Percentiles rank a stretch among this genome's conserved stretches.
Conservation (phyloP, 306 rosid species). For the Geum urbanum region DNA sequence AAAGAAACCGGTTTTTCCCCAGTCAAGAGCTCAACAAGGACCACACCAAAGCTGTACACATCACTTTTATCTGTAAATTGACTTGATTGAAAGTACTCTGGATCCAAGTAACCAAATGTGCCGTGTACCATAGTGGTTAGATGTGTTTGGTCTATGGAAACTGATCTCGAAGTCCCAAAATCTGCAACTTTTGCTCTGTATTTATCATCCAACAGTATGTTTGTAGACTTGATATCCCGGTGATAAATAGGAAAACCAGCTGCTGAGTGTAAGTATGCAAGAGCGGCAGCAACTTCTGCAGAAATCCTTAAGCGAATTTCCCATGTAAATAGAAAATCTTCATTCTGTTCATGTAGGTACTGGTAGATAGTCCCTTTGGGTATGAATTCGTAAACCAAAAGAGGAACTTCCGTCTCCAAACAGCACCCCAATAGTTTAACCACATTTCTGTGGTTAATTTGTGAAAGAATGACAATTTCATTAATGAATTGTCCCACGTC, state of each 20-base stretch:
- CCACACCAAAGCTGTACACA: constrained; percentile 27
- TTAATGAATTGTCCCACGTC: constrained; percentile 16
- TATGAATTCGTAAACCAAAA: constrained; percentile 18
- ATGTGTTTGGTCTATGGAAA: constrained; percentile 26
- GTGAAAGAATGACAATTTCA: constrained; percentile 25
- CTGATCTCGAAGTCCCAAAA: constrained; percentile 27
- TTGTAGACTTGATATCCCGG: constrained; percentile 24
- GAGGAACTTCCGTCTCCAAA: constrained; percentile 25
- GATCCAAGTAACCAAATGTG: constrained; percentile 32
- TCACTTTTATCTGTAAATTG: constrained; percentile 29
- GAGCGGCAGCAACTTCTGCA: constrained; percentile 6
- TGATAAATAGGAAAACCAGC: constrained; percentile 24
- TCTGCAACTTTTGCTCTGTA: constrained; percentile 28
- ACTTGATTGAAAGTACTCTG: constrained; percentile 23
- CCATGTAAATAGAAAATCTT: constrained; percentile 1
- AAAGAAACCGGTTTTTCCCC: constrained; percentile 19
- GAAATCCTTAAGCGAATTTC: constrained; percentile 4
- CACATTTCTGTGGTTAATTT: constrained; percentile 21
- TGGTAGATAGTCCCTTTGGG: constrained; percentile 9
- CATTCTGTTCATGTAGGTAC: constrained; percentile 6
- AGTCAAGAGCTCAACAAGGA: constrained; percentile 23
- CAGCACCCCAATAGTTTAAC: too few species aligned
- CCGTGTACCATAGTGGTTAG: constrained; percentile 22
- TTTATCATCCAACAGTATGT: constrained; percentile 25
- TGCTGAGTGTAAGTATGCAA: constrained; percentile 19